Evolutionary conservation across 768 basidiomycete genomes (phyloP).

Genomic region (Leucocoprinus birnbaumii): DNA sequence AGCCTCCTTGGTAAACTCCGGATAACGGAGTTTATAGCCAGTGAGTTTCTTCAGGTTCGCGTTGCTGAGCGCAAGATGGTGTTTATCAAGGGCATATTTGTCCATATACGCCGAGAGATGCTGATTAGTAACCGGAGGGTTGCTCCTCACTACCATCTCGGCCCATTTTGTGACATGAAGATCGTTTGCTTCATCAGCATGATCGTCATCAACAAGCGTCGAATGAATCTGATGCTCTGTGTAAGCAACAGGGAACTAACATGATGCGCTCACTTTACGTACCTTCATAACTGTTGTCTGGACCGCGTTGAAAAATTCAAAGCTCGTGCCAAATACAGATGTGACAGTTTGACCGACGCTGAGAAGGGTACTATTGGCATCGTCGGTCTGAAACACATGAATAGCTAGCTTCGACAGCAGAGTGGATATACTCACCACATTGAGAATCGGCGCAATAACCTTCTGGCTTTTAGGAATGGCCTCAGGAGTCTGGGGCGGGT

Average conservation of each 20-base stretch:
- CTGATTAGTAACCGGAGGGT: constrained; percentile 68
- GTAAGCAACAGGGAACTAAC: not conserved
- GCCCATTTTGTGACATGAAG: constrained; percentile 82
- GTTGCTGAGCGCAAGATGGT: constrained; percentile 65
- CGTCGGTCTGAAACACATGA: constrained; percentile 54
- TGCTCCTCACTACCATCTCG: constrained; percentile 70
- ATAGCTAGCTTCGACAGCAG: not conserved
- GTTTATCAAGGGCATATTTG: constrained; percentile 66
- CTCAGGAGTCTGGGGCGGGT: constrained; percentile 70
- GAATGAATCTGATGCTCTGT: not conserved
- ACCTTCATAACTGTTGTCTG: constrained; percentile 70
- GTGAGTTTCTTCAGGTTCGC: constrained; percentile 71
- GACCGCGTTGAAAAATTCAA: constrained; percentile 76
- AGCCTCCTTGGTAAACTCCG: constrained; percentile 58
- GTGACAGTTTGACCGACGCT: constrained; percentile 66
- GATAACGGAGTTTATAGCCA: constrained; percentile 63
- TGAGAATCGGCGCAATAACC: constrained; percentile 76
- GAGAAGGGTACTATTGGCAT: constrained; percentile 66
- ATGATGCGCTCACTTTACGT: constrained; percentile 4
- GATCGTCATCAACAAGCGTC: constrained; percentile 49
- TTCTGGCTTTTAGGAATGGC: constrained; percentile 53
- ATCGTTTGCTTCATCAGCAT: constrained; percentile 81
- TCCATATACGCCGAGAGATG: constrained; percentile 82
- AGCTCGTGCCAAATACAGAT: constrained; percentile 72
- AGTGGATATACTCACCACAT: constrained; percentile 49